Evolutionary conservation across 202 grass and related monocot genomes (phyloP).

Genomic region (Dendrocalamus latiflorus): DNA sequence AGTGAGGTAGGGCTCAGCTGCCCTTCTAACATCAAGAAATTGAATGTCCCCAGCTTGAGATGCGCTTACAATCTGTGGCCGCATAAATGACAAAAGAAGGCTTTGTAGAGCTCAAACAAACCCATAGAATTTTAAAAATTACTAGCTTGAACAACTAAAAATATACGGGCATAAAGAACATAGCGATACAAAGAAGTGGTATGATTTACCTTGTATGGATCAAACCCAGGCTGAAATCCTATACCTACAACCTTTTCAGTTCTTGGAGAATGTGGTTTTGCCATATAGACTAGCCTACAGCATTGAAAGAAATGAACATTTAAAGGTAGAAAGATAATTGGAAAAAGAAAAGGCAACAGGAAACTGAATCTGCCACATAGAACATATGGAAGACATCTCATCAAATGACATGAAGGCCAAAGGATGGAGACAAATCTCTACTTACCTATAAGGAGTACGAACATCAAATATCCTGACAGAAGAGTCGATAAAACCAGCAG

Average conservation of each 20-base stretch:
- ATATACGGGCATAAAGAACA: constrained; percentile 6
- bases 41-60: constrained; percentile 91
- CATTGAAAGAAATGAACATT: constrained; percentile 15
- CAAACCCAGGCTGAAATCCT: constrained; percentile 88
- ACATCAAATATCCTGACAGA: constrained; percentile 90
- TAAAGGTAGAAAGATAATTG: constrained; percentile 9
- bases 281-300: constrained; percentile 58
- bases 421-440: constrained; percentile 10
- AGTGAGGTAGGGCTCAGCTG: constrained; percentile 66
- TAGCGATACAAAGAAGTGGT: background rate
- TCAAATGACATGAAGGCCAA: constrained; percentile 16
- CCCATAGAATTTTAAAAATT: background rate
- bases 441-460: constrained; percentile 59
- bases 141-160: background rate
- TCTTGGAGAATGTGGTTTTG: constrained; percentile 72
- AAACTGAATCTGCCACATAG: background rate
- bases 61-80: constrained; percentile 75
- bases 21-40: constrained; percentile 76
- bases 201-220: constrained; percentile 74
- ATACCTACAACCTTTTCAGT: constrained; percentile 85
- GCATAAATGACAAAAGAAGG: background rate
- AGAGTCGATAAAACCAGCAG: constrained; percentile 79
- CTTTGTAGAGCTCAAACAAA: constrained; percentile 27
- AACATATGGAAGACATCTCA: constrained; percentile 4
- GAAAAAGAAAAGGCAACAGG: background rate